Evolutionary conservation across 2,329 filamentous ascomycete genomes (phyloP).

Genomic region (Talaromyces sp.): DNA sequence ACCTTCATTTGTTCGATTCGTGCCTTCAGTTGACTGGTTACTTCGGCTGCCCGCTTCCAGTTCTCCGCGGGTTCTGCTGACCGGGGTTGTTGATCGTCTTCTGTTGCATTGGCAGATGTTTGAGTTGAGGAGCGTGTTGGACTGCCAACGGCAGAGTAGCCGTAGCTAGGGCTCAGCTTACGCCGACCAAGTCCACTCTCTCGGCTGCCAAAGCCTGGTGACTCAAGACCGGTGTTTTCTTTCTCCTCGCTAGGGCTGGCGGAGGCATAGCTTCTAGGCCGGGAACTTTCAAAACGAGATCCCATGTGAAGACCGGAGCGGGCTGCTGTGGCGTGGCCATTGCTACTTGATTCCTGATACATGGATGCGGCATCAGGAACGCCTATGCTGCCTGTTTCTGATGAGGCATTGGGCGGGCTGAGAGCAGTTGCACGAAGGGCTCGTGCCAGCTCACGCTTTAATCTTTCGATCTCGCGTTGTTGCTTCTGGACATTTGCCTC

Average conservation of each 20-base stretch:
- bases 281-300: constrained; percentile 43
- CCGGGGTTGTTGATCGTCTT: constrained; percentile 36
- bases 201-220: constrained; percentile 35
- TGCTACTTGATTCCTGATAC: constrained; percentile 42
- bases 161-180: constrained; percentile 49
- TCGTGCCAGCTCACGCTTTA: constrained; percentile 79
- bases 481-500: constrained; percentile 84
- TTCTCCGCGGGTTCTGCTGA: constrained; percentile 72
- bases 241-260: constrained; percentile 71
- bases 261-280: constrained; percentile 46
- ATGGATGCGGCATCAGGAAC: constrained; percentile 54
- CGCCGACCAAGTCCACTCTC: constrained; percentile 40
- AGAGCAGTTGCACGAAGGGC: constrained; percentile 45
- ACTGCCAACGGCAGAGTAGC: constrained; percentile 41
- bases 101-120: constrained; percentile 40
- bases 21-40: constrained; percentile 95
- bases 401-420: constrained; percentile 37
- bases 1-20: constrained; percentile 98
- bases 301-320: constrained; percentile 42
- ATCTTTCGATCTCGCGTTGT: constrained; percentile 82
- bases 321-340: constrained; percentile 29
- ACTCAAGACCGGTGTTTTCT: constrained; percentile 61
- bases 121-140: constrained; percentile 40
- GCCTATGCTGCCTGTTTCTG: constrained; percentile 57
- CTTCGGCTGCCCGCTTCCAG: constrained; percentile 95